These are phyloP conservation scores for Russula dissimulans DNA, from an alignment of 768 basidiomycete species.

Conservation along the genomic window DNA sequence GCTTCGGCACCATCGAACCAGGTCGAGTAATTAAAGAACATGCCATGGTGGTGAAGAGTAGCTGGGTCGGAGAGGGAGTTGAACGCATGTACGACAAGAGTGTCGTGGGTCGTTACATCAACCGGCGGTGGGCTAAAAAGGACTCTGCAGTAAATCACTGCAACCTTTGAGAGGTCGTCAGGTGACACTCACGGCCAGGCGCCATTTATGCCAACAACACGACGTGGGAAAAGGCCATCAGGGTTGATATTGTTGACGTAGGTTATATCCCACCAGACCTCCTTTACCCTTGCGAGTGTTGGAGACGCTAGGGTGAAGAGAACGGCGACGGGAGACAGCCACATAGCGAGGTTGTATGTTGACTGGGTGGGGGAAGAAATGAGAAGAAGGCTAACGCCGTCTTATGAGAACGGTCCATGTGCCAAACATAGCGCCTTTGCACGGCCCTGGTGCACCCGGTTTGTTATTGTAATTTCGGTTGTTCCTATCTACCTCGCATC, in stretches of 20 bases:
- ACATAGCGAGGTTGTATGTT: conserved; percentile 1
- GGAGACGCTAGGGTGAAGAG: conserved; percentile 29
- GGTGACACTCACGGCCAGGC: conserved; percentile 79
- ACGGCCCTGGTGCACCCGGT: too few relatives aligned
- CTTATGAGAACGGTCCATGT: conserved; percentile 24
- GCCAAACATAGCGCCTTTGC: too few relatives aligned
- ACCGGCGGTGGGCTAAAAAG: conserved; percentile 67
- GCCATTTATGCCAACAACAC: conserved; percentile 81
- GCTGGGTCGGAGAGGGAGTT: conserved; percentile 63
- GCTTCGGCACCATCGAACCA: conserved; percentile 87
- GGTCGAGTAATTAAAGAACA: conserved; percentile 81
- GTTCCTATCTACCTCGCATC: too few relatives aligned
- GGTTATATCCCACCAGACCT: conserved; percentile 87
- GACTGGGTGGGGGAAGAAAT: neutral
- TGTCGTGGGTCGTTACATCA: conserved; percentile 60
- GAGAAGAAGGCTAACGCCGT: neutral
- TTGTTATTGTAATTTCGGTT: conserved; percentile 25
- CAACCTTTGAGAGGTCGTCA: too few relatives aligned
- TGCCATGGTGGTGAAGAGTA: conserved; percentile 86
- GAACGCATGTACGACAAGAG: conserved; percentile 63
- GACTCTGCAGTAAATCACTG: neutral
- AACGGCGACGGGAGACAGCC: conserved; percentile 19
- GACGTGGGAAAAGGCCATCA: conserved; percentile 67
- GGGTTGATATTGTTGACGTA: conserved; percentile 75
- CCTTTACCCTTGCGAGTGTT: conserved; percentile 55